Conservation (phyloP, 2,329 filamentous ascomycete genomes). For the Cordyceps farinosa region DNA sequence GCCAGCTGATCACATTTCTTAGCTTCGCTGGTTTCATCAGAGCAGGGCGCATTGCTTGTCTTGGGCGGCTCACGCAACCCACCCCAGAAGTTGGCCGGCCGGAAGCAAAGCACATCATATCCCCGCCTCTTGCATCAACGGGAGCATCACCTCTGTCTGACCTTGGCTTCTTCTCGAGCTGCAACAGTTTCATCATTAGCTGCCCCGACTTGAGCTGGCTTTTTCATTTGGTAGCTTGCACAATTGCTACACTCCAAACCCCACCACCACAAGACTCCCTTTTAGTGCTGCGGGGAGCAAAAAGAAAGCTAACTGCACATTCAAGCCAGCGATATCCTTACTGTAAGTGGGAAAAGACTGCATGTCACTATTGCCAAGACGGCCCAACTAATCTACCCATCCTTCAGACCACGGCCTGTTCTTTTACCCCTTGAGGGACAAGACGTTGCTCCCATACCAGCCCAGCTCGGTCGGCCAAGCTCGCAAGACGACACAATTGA, state of each 20-base stretch:
- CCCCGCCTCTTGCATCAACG: constrained; percentile 16
- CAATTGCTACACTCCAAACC: background rate
- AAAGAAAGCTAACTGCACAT: background rate
- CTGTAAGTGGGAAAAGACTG: background rate
- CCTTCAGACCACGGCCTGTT: background rate
- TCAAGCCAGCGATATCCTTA: background rate
- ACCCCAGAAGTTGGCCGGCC: constrained; percentile 2
- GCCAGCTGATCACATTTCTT: constrained; percentile 3
- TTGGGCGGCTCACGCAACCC: constrained; percentile 4
- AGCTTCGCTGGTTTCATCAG: background rate
- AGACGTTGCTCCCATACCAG: constrained; percentile 5
- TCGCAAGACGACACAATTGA: constrained; percentile 12
- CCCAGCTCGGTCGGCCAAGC: constrained; percentile 3
- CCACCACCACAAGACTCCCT: background rate
- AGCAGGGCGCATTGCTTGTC: background rate
- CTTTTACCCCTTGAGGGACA: constrained; percentile 1
- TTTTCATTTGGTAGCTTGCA: background rate
- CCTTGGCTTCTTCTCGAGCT: background rate
- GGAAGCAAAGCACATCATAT: constrained; percentile 11
- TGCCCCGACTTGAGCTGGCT: background rate
- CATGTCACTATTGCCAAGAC: background rate
- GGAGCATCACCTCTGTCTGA: background rate
- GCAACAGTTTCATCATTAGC: background rate
- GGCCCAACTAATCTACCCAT: background rate
- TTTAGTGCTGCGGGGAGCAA: background rate